Evolutionary conservation across 371 early-diverging fungal species (phyloP).

Genomic region (Apophysomyces variabilis): DNA sequence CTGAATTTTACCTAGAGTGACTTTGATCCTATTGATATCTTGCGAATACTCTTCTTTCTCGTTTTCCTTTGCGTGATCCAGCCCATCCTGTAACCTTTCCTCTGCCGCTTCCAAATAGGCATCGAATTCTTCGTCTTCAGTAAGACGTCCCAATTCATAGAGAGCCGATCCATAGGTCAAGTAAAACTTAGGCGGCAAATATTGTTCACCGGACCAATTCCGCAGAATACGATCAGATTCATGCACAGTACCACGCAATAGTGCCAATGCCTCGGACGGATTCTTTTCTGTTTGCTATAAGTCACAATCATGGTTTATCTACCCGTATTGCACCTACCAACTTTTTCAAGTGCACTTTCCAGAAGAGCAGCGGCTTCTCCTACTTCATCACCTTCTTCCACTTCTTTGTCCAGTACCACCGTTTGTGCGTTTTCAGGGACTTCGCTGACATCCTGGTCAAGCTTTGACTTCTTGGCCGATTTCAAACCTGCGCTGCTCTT

Average conservation of each 20-base stretch:
- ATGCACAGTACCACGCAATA: conserved; percentile 64
- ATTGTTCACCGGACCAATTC: conserved; percentile 41
- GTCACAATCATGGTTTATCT: not conserved
- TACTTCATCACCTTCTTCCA: conserved; percentile 59
- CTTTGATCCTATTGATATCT: conserved; percentile 27
- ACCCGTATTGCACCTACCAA: conserved; percentile 27
- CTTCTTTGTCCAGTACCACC: conserved; percentile 50
- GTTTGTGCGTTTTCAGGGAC: conserved; percentile 50
- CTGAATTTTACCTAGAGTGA: conserved; percentile 45
- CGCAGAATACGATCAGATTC: conserved; percentile 68
- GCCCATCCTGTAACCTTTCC: conserved; percentile 43
- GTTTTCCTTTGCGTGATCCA: conserved; percentile 24
- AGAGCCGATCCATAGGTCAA: conserved; percentile 62
- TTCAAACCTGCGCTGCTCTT: conserved; percentile 39
- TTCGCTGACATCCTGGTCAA: conserved; percentile 20
- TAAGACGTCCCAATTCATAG: conserved; percentile 54
- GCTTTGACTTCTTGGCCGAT: conserved; percentile 47
- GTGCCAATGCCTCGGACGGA: conserved; percentile 36
- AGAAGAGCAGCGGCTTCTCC: conserved; percentile 51
- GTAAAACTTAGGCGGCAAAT: conserved; percentile 54
- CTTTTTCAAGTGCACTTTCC: conserved; percentile 49
- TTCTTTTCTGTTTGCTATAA: conserved; percentile 23
- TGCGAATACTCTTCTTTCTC: conserved; percentile 20
- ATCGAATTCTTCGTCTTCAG: conserved; percentile 49
- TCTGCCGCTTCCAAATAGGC: conserved; percentile 51